Evolutionary conservation across 2,329 filamentous ascomycete species (phyloP), one percentile per base, ranked within the genome.

Genomic region (Apiospora sp.): DNA sequence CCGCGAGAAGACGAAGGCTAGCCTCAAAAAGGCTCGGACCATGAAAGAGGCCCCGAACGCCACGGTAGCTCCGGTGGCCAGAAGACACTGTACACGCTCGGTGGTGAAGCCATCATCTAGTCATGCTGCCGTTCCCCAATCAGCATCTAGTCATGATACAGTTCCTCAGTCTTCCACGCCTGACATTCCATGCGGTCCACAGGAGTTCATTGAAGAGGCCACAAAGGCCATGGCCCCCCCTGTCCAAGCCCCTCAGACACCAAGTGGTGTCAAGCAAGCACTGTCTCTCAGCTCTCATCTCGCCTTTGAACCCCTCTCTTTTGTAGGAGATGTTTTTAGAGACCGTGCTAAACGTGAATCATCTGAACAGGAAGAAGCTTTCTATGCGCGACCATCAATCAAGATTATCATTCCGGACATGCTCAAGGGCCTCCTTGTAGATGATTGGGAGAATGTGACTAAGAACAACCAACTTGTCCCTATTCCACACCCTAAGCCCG

Each of bases 371-470:
- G 96, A 98, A 85, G 96, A 98, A 74, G 86, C 89, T 5, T 99
- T 98, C 81, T 91, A 95, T 79, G 88, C 89, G 75, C 92, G 95
- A 72, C 95, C 96, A 27, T 94, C 94, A 24, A 92, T 99, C 78
- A 94, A 94, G 78, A 89, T 99, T 58, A 88, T 92, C 69, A 91
- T 98, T 75, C 95, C 96, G 0, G 96, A 98, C 80, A 91, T 93
- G 76, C 88, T 99, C 76, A 98, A 98, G 85, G 94, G 93, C 22
- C 89, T 97, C 75, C 90, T 99, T 3, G 96, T 99, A 30, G 96
- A 99, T 81, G 96, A 99, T 82, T 99, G 96, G 96, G 96, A 99
- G 83, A 97, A 98, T 78, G 92, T 99, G 74, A 99, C 96, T 72
- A 98, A 98, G 85, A 96, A 97, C 80, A 91, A 94, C 77, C 94